These are phyloP conservation scores for Jatropha multifida DNA, from an alignment of 441 rosid genomes.

Conservation along the genomic window DNA sequence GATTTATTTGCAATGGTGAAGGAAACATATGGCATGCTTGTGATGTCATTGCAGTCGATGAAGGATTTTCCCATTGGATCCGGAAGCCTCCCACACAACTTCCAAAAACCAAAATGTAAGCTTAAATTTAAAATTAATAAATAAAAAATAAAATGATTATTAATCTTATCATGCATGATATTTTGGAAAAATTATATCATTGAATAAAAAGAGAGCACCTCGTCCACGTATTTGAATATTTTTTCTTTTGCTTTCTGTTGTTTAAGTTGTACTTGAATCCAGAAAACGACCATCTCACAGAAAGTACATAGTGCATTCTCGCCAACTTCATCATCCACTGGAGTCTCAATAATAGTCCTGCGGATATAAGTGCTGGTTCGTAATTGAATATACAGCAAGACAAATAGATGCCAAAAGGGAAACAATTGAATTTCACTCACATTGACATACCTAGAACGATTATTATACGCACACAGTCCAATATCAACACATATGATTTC, in stretches of 20 bases:
- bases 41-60: slow-evolving; percentile 43
- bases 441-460: slow-evolving; percentile 13
- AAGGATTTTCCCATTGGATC: slow-evolving; percentile 50
- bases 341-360: slow-evolving; percentile 30
- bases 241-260: slow-evolving; percentile 47
- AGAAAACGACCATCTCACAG: slow-evolving; percentile 55
- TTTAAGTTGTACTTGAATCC: slow-evolving; percentile 60
- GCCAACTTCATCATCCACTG: slow-evolving; percentile 17
- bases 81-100: slow-evolving; percentile 58
- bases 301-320: slow-evolving; percentile 40
- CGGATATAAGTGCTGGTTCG: slow-evolving; percentile 6
- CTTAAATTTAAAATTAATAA: neutral
- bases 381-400: neutral
- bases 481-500: slow-evolving; percentile 53
- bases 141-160: neutral
- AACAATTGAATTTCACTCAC: slow-evolving; percentile 18
- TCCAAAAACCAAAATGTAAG: slow-evolving; percentile 4
- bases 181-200: neutral
- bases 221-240: slow-evolving; percentile 38
- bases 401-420: neutral
- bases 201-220: slow-evolving; percentile 32
- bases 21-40: slow-evolving; percentile 43
- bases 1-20: slow-evolving; percentile 48
- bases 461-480: slow-evolving; percentile 45
- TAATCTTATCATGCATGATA: neutral